These are phyloP conservation scores for Xylaria intraflava DNA, from an alignment of 495 filamentous ascomycete genomes.

Conservation along the genomic window DNA sequence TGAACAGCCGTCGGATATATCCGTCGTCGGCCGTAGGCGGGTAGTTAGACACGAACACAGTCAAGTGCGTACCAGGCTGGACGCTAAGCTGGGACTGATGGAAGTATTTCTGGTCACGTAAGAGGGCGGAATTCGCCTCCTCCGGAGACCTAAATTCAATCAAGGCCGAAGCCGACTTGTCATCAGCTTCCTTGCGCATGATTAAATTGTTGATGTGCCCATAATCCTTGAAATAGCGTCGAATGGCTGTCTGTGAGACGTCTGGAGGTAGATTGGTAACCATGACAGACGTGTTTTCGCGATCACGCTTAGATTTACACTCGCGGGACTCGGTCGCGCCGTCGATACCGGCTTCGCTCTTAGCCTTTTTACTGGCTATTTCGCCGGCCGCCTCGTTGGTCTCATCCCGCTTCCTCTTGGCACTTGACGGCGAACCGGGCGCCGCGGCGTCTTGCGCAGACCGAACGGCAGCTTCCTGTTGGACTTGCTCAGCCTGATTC, in stretches of 20 bases:
- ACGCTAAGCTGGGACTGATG: slow-evolving; percentile 65
- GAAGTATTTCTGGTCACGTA: slow-evolving; percentile 69
- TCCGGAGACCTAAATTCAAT: slow-evolving; percentile 80
- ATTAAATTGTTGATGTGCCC: slow-evolving; percentile 74
- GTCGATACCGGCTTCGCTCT: slow-evolving; percentile 39
- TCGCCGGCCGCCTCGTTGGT: slow-evolving; percentile 38
- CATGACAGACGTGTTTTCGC: slow-evolving; percentile 81
- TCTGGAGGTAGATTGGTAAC: slow-evolving; percentile 66
- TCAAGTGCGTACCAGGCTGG: slow-evolving; percentile 62
- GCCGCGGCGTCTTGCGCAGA: slow-evolving; percentile 22
- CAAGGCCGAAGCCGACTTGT: slow-evolving; percentile 57
- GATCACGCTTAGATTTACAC: slow-evolving; percentile 61
- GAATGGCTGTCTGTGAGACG: slow-evolving; percentile 62
- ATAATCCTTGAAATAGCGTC: slow-evolving; percentile 85
- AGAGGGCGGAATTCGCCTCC: slow-evolving; percentile 72
- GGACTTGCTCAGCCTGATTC: slow-evolving; percentile 26
- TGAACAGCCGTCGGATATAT: slow-evolving; percentile 71
- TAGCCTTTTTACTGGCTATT: slow-evolving; percentile 51
- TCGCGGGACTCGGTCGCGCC: slow-evolving; percentile 25
- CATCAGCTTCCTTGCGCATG: slow-evolving; percentile 51
- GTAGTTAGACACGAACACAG: slow-evolving; percentile 87
- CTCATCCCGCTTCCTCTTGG: slow-evolving; percentile 67
- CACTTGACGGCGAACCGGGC: slow-evolving; percentile 23
- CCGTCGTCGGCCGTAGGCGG: slow-evolving; percentile 76
- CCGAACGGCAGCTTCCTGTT: slow-evolving; percentile 24